These are phyloP conservation scores for Penicillium angulare DNA, from an alignment of 495 filamentous ascomycete species.

Conservation along the genomic window DNA sequence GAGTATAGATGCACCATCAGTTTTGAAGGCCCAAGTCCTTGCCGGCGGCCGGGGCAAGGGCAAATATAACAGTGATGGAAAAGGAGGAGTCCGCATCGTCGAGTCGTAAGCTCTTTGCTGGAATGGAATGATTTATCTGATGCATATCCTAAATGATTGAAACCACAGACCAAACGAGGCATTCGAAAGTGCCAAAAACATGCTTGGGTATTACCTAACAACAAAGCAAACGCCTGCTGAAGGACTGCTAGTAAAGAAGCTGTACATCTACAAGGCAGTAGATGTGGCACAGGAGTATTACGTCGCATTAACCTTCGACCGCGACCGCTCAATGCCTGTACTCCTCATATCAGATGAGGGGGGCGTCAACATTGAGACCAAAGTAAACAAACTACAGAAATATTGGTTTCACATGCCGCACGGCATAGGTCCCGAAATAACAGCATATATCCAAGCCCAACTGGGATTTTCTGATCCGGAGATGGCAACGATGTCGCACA, in stretches of 20 bases:
- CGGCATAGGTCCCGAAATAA: slow-evolving; percentile 24
- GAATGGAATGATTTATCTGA: no score
- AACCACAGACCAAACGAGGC: slow-evolving; percentile 27
- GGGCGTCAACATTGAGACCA: slow-evolving; percentile 33
- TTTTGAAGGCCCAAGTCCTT: slow-evolving; percentile 33
- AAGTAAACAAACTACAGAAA: slow-evolving; percentile 22
- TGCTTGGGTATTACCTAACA: slow-evolving; percentile 32
- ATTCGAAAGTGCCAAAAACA: slow-evolving; percentile 28
- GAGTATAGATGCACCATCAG: slow-evolving; percentile 25
- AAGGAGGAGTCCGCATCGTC: slow-evolving; percentile 32
- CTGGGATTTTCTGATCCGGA: slow-evolving; percentile 24
- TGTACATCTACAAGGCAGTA: slow-evolving; percentile 34
- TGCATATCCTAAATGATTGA: background rate
- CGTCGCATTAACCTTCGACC: slow-evolving; percentile 34
- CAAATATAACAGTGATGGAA: slow-evolving; percentile 26
- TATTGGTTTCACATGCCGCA: slow-evolving; percentile 23
- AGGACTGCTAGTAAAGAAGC: slow-evolving; percentile 30
- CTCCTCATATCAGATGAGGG: slow-evolving; percentile 31
- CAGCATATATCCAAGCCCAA: slow-evolving; percentile 21
- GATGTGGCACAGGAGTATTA: slow-evolving; percentile 31
- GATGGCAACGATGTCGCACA: slow-evolving; percentile 17
- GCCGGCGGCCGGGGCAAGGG: slow-evolving; percentile 35
- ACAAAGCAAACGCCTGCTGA: slow-evolving; percentile 30
- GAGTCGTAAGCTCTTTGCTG: slow-evolving; percentile 14
- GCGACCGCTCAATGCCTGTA: slow-evolving; percentile 23